Percentiles rank a stretch among this genome's conserved stretches.
phyloP scores from a whole-genome alignment of 306 rosid species.

The Cicer arietinum region DNA sequence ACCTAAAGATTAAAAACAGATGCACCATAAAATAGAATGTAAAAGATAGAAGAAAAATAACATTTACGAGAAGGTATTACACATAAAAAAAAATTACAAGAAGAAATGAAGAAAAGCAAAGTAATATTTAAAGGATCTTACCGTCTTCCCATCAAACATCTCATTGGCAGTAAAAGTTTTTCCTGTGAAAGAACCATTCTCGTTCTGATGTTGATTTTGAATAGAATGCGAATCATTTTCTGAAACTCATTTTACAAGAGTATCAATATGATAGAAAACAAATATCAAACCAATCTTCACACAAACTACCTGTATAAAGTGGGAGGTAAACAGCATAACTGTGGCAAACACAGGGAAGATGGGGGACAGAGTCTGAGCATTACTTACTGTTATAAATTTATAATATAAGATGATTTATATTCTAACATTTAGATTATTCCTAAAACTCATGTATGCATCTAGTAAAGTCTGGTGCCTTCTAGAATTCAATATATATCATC shows the following conservation, averaged over 20 bases:
- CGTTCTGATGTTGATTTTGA: constrained; percentile 59
- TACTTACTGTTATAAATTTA: not conserved
- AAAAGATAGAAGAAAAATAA: constrained; percentile 18
- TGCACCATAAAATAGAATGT: constrained; percentile 15
- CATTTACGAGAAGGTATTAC: not conserved
- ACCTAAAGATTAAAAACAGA: constrained; percentile 53
- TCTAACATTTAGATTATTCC: not conserved
- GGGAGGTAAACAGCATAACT: not conserved
- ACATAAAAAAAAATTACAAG: constrained; percentile 16
- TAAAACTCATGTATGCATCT: constrained; percentile 10
- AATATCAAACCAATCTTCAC: constrained; percentile 9
- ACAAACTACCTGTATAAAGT: not conserved
- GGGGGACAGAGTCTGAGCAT: not conserved
- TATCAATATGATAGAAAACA: constrained; percentile 12
- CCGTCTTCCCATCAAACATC: constrained; percentile 74
- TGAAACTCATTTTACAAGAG: constrained; percentile 42
- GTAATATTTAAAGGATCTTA: constrained; percentile 49
- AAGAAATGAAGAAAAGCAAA: constrained; percentile 29
- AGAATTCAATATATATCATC: not conserved
- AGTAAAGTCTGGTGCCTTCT: not conserved
- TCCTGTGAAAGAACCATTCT: constrained; percentile 50
- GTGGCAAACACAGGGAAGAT: not conserved
- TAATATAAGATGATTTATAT: not conserved
- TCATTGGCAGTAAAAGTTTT: constrained; percentile 69
- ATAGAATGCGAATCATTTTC: constrained; percentile 57